Conservation (phyloP, 306 rosid genomes). For the Astragalus glycyphyllos region DNA sequence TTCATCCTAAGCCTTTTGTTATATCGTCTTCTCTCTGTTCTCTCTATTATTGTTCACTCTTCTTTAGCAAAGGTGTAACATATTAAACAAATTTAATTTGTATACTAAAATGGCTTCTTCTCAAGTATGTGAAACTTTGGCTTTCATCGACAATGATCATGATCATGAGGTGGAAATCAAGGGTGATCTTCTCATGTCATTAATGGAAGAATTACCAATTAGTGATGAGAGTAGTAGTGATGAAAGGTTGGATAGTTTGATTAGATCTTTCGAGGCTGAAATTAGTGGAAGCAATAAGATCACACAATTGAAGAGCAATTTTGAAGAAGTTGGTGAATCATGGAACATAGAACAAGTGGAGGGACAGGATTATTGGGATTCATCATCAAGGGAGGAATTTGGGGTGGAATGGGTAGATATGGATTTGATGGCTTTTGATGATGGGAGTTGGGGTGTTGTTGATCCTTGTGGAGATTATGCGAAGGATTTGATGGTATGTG, state of each 20-base stretch:
- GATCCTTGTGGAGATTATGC: constrained; percentile 35
- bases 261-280: constrained; percentile 61
- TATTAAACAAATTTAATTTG: constrained; percentile 1
- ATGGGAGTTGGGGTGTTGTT: constrained; percentile 43
- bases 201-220: constrained; percentile 56
- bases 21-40: neutral
- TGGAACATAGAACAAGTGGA: constrained; percentile 40
- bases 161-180: constrained; percentile 51
- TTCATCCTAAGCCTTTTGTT: constrained; percentile 11
- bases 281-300: constrained; percentile 40
- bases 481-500: constrained; percentile 35
- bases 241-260: constrained; percentile 47
- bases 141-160: constrained; percentile 16
- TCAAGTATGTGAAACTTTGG: constrained; percentile 47
- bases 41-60: constrained; percentile 13
- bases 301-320: constrained; percentile 10
- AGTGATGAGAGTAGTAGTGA: constrained; percentile 47
- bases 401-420: constrained; percentile 47
- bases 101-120: constrained; percentile 47
- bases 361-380: constrained; percentile 13
- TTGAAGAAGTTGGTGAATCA: constrained; percentile 27
- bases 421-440: constrained; percentile 47
- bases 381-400: neutral
- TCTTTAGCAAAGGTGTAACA: neutral
- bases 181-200: constrained; percentile 52